Base-by-base conservation (phyloP, 106 monocot genomes). In the Phalaenopsis aphrodite region DNA sequence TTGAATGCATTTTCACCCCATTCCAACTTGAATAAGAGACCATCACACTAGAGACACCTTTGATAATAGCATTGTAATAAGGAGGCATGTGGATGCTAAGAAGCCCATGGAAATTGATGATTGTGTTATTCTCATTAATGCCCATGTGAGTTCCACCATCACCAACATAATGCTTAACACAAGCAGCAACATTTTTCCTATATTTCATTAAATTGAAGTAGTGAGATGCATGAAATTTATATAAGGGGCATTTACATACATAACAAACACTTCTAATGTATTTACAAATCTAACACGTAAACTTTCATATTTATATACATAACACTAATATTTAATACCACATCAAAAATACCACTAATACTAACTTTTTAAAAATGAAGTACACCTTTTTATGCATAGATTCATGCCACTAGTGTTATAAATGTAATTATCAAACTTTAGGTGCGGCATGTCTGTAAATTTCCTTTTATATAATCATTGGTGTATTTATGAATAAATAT, bases 1-100 rank as follows among this genome's bases (percentile, higher is more conserved):
- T 92, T 16, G 90, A 84, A 75, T 95, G 95, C 95, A 95, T 95
- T 76, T 93, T 95, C 15, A 83, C 83, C 16, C 95, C 95, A 75
- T 95, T 95, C 95, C 92, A 92, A 73, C 95, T 95, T 14, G 95
- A 90, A 73, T 87, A 95, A 14, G 92, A 93, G 38, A 86, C 85
- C 95, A 95, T 95, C 3, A 95, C 83, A 3, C 89, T 85, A 17
- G 95, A 84, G 37, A 95, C 87, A 19, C 95, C 95, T 69, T 92
- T 89, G 83, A 79, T 82, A 36, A 95, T 81, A 0, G 95, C 75
- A 43, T 80, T 58, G 61, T 85, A 83, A 52, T 89, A 95, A 75
- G 89, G 84, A 55, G 89, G 88, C 95, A 95, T 95, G 81, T 95
- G 93, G 48, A 91, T 89, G 55, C 86, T 81, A n/a, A 90, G 72